These are phyloP conservation scores for Pseudogymnoascus sp. DNA, from an alignment of 2,329 filamentous ascomycete genomes.

Conservation along the genomic window DNA sequence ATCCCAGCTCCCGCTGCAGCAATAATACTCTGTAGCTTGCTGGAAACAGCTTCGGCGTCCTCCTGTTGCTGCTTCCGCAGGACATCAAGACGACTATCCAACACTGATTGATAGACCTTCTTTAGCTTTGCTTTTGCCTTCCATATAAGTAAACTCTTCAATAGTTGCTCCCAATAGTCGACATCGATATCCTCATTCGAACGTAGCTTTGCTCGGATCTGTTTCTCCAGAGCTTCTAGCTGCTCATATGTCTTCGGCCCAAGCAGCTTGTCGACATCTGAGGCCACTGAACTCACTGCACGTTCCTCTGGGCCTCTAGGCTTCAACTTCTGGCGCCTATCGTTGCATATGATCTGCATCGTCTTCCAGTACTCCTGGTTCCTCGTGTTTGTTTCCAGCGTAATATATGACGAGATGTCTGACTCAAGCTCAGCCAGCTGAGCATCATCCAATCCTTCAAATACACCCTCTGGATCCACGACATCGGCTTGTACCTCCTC, in stretches of 20 bases:
- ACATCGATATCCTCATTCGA: conserved; percentile 90
- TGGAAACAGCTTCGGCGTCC: conserved; percentile 50
- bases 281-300: conserved; percentile 71
- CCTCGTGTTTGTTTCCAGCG: conserved; percentile 66
- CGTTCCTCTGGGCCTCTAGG: conserved; percentile 54
- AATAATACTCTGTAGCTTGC: conserved; percentile 44
- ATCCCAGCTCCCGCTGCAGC: conserved; percentile 24
- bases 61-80: conserved; percentile 60
- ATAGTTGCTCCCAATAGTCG: conserved; percentile 93
- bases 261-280: conserved; percentile 82
- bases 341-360: conserved; percentile 73
- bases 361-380: conserved; percentile 92
- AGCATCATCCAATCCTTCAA: conserved; percentile 59
- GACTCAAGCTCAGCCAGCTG: conserved; percentile 70
- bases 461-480: conserved; percentile 70
- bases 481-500: conserved; percentile 65
- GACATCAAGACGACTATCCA: conserved; percentile 57
- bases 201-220: conserved; percentile 77
- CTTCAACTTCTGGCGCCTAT: conserved; percentile 59
- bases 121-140: conserved; percentile 83
- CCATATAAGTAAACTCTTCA: conserved; percentile 77
- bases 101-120: conserved; percentile 68
- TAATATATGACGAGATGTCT: conserved; percentile 72
- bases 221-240: conserved; percentile 74
- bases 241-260: conserved; percentile 79